These are phyloP conservation scores for Cercospora sp. DNA, from an alignment of 2,329 filamentous ascomycete species.

Conservation along the genomic window DNA sequence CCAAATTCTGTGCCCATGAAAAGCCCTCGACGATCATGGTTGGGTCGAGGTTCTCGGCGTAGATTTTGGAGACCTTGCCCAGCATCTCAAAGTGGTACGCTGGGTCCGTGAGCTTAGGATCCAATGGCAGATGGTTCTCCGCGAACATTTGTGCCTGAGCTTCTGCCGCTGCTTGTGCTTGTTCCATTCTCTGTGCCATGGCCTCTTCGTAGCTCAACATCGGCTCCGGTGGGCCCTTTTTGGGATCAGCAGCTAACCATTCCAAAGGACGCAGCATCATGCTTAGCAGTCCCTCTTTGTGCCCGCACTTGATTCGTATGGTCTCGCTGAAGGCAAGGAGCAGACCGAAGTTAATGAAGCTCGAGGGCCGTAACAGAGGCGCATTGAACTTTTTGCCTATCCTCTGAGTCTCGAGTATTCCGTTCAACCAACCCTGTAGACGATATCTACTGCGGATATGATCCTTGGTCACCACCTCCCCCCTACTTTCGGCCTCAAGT, in stretches of 20 bases:
- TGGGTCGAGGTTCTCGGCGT: constrained; percentile 45
- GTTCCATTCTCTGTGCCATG: constrained; percentile 10
- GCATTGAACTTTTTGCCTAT: constrained; percentile 25
- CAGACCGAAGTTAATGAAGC: constrained; percentile 28
- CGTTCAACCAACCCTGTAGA: neutral
- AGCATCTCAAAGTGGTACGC: neutral
- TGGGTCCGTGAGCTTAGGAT: constrained; percentile 3
- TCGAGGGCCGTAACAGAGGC: constrained; percentile 11
- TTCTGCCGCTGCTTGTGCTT: constrained; percentile 8
- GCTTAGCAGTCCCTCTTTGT: constrained; percentile 31
- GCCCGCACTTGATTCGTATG: constrained; percentile 33
- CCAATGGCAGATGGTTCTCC: neutral
- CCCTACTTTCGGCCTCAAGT: neutral
- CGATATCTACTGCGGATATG: neutral
- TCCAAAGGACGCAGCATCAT: constrained; percentile 20
- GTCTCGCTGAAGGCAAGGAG: constrained; percentile 34
- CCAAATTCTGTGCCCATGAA: constrained; percentile 61
- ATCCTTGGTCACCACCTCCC: neutral
- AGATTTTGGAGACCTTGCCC: constrained; percentile 11
- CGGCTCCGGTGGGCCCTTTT: neutral
- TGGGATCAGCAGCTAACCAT: neutral
- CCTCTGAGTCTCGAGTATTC: neutral
- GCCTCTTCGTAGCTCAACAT: neutral
- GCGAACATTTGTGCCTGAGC: constrained; percentile 3
- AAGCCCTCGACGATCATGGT: constrained; percentile 58